A percentile compares a stretch with the other conserved stretches of the same genome.
Evolutionary conservation across 805 yeast genomes (phyloP).

Genomic region (Candida rishiriensis): DNA sequence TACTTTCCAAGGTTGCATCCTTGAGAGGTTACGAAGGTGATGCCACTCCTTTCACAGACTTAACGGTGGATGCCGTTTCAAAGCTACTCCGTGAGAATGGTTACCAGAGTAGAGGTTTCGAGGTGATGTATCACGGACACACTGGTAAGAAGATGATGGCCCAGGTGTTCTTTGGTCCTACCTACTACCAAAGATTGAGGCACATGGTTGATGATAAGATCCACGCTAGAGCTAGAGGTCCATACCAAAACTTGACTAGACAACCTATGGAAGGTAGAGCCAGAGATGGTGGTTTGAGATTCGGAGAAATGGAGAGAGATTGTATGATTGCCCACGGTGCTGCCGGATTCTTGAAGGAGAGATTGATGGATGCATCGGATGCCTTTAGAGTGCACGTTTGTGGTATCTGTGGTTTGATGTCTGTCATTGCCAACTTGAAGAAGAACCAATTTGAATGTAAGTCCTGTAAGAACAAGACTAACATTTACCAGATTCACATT

Average conservation of each 20-base stretch:
- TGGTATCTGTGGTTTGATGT: constrained; percentile 98
- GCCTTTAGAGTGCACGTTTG: constrained; percentile 98
- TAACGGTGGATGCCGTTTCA: constrained; percentile 96
- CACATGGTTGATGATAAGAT: constrained; percentile 99
- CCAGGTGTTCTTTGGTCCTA: constrained; percentile 99
- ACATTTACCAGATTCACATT: constrained; percentile 93
- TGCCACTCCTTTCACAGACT: constrained; percentile 98
- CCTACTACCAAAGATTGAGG: constrained; percentile 96
- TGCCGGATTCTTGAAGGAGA: constrained; percentile 94
- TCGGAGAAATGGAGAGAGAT: constrained; percentile 99
- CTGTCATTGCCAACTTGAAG: constrained; percentile 94
- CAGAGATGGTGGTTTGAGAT: constrained; percentile 97
- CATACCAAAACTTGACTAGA: constrained; percentile 94
- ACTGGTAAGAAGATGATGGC: constrained; percentile 98
- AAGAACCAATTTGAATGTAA: constrained; percentile 98
- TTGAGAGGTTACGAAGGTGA: constrained; percentile 97
- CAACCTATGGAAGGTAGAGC: constrained; percentile 99
- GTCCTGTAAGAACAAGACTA: constrained; percentile 97
- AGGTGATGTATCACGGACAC: constrained; percentile 97
- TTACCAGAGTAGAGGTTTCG: constrained; percentile 97
- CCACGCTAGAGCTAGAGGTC: constrained; percentile 99
- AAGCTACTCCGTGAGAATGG: constrained; percentile 91
- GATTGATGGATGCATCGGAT: constrained; percentile 98
- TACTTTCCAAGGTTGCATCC: constrained; percentile 90
- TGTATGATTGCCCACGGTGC: constrained; percentile 99